phyloP scores from a whole-genome alignment of 192 early-diverging fungal species.

The Podila minutissima region DNA sequence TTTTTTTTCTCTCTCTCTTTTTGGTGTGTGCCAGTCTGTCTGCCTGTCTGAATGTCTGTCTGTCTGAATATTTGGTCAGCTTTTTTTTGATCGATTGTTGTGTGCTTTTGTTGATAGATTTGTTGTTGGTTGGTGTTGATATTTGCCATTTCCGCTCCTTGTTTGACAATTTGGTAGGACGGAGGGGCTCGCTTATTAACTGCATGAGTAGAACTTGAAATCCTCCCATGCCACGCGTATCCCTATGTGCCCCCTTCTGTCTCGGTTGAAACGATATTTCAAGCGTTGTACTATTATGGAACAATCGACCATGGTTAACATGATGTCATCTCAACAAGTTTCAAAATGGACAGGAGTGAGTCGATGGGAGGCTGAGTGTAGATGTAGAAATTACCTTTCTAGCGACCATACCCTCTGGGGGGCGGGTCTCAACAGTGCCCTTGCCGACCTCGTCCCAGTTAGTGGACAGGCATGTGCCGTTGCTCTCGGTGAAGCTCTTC shows the following conservation, averaged over 20 bases:
- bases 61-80: background rate
- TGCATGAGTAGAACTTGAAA: background rate
- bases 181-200: too few relatives aligned
- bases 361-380: background rate
- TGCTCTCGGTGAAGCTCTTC: conserved; percentile 95
- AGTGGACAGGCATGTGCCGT: conserved; percentile 91
- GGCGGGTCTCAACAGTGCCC: conserved; percentile 82
- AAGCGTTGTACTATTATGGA: conserved; percentile 9
- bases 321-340: background rate
- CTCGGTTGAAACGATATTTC: background rate
- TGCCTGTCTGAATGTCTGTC: background rate
- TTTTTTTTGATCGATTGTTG: too few relatives aligned
- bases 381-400: conserved; percentile 61
- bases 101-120: too few relatives aligned
- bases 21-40: background rate
- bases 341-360: background rate
- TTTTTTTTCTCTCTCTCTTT: background rate
- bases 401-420: conserved; percentile 91
- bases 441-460: conserved; percentile 94
- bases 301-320: background rate
- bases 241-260: too few relatives aligned
- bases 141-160: too few relatives aligned
- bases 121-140: too few relatives aligned
- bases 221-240: background rate
- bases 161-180: too few relatives aligned